phyloP scores from a whole-genome alignment of 176 grass and related monocot genomes.

The Stipa capillata region DNA sequence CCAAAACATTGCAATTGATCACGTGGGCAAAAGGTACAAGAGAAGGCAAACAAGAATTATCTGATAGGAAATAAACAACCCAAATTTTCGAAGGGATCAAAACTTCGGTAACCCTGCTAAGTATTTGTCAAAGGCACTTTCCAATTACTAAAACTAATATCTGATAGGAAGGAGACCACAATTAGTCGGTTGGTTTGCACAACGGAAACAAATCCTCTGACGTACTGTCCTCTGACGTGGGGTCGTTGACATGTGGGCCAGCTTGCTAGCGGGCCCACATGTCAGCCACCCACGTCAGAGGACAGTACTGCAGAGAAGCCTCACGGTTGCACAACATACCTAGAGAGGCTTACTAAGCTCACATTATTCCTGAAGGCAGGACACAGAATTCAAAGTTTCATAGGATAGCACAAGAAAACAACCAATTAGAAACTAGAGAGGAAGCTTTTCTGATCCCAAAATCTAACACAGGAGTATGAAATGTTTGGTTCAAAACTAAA shows the following conservation, averaged over 20 bases:
- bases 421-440: background rate
- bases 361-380: background rate
- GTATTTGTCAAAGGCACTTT: background rate
- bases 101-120: background rate
- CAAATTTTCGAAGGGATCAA: background rate
- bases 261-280: too few species aligned
- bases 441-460: background rate
- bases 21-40: background rate
- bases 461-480: background rate
- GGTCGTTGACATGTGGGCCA: too few species aligned
- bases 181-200: background rate
- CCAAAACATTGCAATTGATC: background rate
- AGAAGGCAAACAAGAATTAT: too few species aligned
- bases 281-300: too few species aligned
- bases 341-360: background rate
- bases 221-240: too few species aligned
- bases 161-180: background rate
- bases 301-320: too few species aligned
- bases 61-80: slow-evolving; percentile 4
- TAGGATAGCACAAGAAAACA: background rate
- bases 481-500: too few species aligned
- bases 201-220: too few species aligned
- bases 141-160: background rate
- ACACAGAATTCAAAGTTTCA: background rate
- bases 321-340: too few species aligned